These are phyloP conservation scores for Lipomyces yarrowii DNA, from an alignment of 1,139 yeast genomes.

Conservation along the genomic window DNA sequence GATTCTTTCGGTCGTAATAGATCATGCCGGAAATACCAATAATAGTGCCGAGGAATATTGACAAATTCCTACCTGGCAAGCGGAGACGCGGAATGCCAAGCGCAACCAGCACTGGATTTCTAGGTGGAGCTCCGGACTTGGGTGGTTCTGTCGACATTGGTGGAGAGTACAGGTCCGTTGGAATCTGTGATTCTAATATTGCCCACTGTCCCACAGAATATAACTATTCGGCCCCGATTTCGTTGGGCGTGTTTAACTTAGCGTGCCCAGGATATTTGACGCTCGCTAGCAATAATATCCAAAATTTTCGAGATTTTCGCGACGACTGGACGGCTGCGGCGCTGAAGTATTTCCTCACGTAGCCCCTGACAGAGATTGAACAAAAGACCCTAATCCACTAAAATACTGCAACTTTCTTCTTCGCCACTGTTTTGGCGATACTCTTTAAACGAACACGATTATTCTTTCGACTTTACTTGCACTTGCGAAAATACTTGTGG, in stretches of 20 bases:
- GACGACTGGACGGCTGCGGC: too few species aligned
- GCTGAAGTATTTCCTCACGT: neutral
- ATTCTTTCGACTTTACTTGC: neutral
- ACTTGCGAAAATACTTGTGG: neutral
- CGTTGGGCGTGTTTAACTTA: neutral
- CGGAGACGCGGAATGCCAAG: slow-evolving; percentile 81
- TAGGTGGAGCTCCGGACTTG: slow-evolving; percentile 1
- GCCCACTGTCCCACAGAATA: neutral
- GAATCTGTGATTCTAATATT: neutral
- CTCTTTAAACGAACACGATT: neutral
- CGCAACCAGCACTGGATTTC: slow-evolving; percentile 81
- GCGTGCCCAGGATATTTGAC: neutral
- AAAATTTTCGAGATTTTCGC: neutral
- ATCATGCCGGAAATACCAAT: slow-evolving; percentile 70
- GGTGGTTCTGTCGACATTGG: slow-evolving; percentile 3
- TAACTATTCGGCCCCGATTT: neutral
- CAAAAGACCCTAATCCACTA: neutral
- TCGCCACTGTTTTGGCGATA: neutral
- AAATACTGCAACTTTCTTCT: neutral
- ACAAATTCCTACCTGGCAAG: slow-evolving; percentile 91
- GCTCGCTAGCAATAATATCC: neutral
- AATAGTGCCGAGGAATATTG: slow-evolving; percentile 79
- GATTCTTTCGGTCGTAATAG: slow-evolving; percentile 76
- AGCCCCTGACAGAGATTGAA: neutral
- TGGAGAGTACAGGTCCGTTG: neutral